Evolutionary conservation across 1,284 basidiomycete genomes (phyloP).

Genomic region (Gomphus bonarii): DNA sequence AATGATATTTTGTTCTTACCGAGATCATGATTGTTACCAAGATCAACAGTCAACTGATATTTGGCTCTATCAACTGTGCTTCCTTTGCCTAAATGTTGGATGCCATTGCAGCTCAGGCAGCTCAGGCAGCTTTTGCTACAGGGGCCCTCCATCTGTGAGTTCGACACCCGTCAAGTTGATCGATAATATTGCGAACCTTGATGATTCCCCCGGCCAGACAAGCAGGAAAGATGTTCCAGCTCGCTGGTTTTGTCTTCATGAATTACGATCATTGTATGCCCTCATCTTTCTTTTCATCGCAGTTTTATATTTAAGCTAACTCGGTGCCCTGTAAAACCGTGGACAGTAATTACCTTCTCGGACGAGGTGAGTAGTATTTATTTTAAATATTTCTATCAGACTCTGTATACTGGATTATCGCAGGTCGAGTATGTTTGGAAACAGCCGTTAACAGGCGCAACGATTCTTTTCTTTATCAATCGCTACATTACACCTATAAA

Average conservation of each 20-base stretch:
- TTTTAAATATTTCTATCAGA: no score
- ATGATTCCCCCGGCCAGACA: not conserved
- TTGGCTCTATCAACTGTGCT: not conserved
- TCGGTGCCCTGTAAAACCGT: not conserved
- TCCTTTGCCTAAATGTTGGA: not conserved
- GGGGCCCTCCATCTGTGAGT: not conserved
- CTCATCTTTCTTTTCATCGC: not conserved
- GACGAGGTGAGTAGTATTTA: slow-evolving; percentile 1
- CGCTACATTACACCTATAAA: slow-evolving; percentile 8
- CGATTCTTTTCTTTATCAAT: slow-evolving; percentile 6
- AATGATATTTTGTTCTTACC: no score
- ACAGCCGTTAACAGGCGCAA: slow-evolving; percentile 2
- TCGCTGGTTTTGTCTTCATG: not conserved
- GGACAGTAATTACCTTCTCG: slow-evolving; percentile 5
- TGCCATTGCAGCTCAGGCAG: not conserved
- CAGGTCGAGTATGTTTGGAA: slow-evolving; percentile 9
- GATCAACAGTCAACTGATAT: no score
- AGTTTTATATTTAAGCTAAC: not conserved
- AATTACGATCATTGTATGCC: not conserved
- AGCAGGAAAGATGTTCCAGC: not conserved
- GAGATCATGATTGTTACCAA: no score
- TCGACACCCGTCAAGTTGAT: not conserved
- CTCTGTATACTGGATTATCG: not conserved
- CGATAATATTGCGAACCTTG: not conserved
- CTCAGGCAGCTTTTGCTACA: not conserved